Evolutionary conservation across 768 basidiomycete genomes (phyloP).

Genomic region (Rhizopogon sp.): DNA sequence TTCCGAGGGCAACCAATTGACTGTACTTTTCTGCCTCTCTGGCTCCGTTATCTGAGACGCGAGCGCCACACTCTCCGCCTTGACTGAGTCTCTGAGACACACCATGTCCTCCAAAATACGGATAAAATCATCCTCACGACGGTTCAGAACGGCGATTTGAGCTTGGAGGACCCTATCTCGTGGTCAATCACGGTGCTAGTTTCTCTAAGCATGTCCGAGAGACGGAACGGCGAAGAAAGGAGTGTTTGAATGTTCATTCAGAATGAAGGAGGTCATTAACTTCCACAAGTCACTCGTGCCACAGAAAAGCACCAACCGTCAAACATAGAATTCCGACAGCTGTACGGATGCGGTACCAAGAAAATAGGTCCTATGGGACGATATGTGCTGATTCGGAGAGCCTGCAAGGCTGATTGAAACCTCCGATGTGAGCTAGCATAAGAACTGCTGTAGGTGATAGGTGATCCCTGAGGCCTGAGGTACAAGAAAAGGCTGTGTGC

Average conservation of each 20-base stretch:
- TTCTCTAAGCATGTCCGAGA: constrained; percentile 21
- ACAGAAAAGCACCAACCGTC: not conserved
- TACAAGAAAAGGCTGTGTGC: not conserved
- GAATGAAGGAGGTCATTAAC: not conserved
- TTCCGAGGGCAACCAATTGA: constrained; percentile 49
- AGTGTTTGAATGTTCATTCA: not conserved
- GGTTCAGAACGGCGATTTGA: constrained; percentile 31
- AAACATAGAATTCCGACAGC: not conserved
- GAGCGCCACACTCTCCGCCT: constrained; percentile 27
- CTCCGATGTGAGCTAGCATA: constrained; percentile 13
- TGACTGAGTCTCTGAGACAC: constrained; percentile 30
- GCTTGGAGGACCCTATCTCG: constrained; percentile 33
- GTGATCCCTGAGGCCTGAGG: not conserved
- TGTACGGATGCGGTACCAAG: too few relatives aligned
- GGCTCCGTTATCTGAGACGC: constrained; percentile 27
- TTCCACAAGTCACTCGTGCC: not conserved
- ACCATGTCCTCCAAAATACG: constrained; percentile 37
- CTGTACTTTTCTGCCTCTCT: constrained; percentile 37
- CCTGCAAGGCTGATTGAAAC: too few relatives aligned
- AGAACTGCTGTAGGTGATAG: constrained; percentile 8
- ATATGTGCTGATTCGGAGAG: too few relatives aligned
- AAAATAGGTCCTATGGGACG: too few relatives aligned
- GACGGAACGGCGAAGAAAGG: not conserved
- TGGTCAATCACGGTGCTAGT: constrained; percentile 26
- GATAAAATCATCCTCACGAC: constrained; percentile 36